These are phyloP conservation scores for Ophiocordyceps camponoti-leonardi DNA, from an alignment of 2,329 filamentous ascomycete species.

Conservation along the genomic window DNA sequence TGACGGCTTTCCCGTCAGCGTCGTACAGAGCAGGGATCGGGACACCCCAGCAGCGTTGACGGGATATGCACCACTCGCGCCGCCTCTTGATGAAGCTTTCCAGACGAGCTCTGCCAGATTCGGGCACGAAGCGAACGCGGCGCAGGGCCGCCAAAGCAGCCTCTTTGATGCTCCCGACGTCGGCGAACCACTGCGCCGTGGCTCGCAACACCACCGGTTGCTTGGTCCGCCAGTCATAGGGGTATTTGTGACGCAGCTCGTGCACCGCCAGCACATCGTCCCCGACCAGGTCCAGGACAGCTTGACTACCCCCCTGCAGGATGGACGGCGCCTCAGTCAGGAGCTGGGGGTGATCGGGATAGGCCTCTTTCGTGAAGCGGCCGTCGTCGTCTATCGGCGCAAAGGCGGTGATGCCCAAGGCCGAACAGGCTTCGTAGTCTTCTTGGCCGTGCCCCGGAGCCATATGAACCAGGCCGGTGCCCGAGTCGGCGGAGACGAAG, in stretches of 20 bases:
- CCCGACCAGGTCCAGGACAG: conserved; percentile 52
- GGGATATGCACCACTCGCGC: conserved; percentile 95
- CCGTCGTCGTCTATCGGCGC: conserved; percentile 76
- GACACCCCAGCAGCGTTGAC: conserved; percentile 90
- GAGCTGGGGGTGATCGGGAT: conserved; percentile 47
- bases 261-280: conserved; percentile 52
- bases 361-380: conserved; percentile 62
- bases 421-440: conserved; percentile 70
- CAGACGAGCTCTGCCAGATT: conserved; percentile 54
- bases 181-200: conserved; percentile 95
- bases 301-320: conserved; percentile 48
- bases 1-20: conserved; percentile 52
- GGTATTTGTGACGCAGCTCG: conserved; percentile 76
- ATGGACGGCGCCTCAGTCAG: conserved; percentile 56
- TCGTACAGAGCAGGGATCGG: conserved; percentile 86
- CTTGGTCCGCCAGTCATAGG: conserved; percentile 96
- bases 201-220: conserved; percentile 78
- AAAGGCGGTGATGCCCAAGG: conserved; percentile 53
- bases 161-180: conserved; percentile 68
- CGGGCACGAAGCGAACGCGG: conserved; percentile 62
- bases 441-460: conserved; percentile 95
- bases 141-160: conserved; percentile 53
- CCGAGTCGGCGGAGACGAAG: conserved; percentile 81
- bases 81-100: conserved; percentile 75
- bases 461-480: conserved; percentile 85